Evolutionary conservation across 2,329 filamentous ascomycete genomes (phyloP), one percentile per base, ranked within the genome.

Genomic region (Magnaporthiopsis poae): DNA sequence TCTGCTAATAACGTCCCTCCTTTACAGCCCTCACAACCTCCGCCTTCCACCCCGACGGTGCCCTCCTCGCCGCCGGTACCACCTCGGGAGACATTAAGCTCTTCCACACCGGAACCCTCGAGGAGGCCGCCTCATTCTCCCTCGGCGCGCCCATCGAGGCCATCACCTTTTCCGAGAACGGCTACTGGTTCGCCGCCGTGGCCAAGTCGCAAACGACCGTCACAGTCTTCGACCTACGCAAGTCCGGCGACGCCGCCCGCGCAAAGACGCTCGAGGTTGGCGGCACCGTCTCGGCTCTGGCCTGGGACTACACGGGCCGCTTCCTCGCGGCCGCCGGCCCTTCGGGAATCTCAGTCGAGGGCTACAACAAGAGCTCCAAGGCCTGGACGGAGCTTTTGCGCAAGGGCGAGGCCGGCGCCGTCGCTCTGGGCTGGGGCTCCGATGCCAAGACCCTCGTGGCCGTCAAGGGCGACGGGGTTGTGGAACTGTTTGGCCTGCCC

Each of bases 1-100:
- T 29, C 25, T 61, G 39, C 63, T 64, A 39, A 63, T 5, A 12
- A n/a, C 7, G 27, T 36, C 21, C 1, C 12, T 69, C 56, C 27
- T 12, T 31, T 62, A 13, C 74, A 90, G 91, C 88, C 68, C 81
- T 96, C 62, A 90, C 90, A 1, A 86, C 88, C 64, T 90, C 88
- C 69, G 86, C 89, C 46, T 98, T 99, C 83, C 95, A 99, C 75
- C 95, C 96, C 8, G 95, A 99, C 74, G 95, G 95, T n/a, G 91
- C 97, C 75, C 84, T 99, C 7, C 87, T 98, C 72, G 94, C 92
- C 59, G 90, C 89, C 2, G 95, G 94, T 69, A 90, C 90, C n/a
- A 80, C 80, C 12, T 84, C 89, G 63, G 92, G 92, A 61, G 87
- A 92, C 67, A 90, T 99, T 75, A 91, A 93, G 76, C 85, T 99